These are phyloP conservation scores for Aspergillus ostianus DNA, from an alignment of 495 filamentous ascomycete genomes.

Conservation along the genomic window DNA sequence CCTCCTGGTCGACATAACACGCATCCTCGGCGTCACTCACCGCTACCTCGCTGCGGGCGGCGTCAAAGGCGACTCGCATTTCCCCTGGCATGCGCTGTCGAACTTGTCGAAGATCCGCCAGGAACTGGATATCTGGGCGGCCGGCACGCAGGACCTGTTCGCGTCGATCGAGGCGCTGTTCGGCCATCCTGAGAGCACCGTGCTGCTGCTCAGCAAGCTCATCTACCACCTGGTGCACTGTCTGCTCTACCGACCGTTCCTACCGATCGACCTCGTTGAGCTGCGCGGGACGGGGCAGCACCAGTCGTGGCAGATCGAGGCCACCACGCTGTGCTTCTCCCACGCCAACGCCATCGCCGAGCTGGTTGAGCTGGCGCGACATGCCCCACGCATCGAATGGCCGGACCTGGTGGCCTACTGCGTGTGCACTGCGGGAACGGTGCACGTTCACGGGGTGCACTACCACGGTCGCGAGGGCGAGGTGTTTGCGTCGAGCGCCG, in stretches of 20 bases:
- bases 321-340: conserved; percentile 80
- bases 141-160: conserved; percentile 76
- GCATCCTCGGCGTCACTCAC: conserved; percentile 79
- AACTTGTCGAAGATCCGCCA: conserved; percentile 83
- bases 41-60: conserved; percentile 80
- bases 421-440: conserved; percentile 76
- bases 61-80: conserved; percentile 83
- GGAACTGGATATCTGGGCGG: conserved; percentile 80
- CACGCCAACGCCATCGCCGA: conserved; percentile 86
- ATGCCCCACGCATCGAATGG: conserved; percentile 68
- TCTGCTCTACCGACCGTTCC: conserved; percentile 78
- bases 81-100: conserved; percentile 83
- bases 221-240: conserved; percentile 84
- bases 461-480: conserved; percentile 67
- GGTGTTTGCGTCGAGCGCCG: conserved; percentile 61
- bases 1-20: conserved; percentile 77
- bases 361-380: conserved; percentile 71
- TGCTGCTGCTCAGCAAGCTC: conserved; percentile 75
- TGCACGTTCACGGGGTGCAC: conserved; percentile 80
- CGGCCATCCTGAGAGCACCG: conserved; percentile 72
- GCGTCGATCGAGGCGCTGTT: conserved; percentile 71
- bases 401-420: conserved; percentile 81
- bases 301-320: conserved; percentile 87
- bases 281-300: conserved; percentile 76
- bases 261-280: conserved; percentile 78